Evolutionary conservation across 2,329 filamentous ascomycete genomes (phyloP).

Genomic region (Microcyclosporella mali): DNA sequence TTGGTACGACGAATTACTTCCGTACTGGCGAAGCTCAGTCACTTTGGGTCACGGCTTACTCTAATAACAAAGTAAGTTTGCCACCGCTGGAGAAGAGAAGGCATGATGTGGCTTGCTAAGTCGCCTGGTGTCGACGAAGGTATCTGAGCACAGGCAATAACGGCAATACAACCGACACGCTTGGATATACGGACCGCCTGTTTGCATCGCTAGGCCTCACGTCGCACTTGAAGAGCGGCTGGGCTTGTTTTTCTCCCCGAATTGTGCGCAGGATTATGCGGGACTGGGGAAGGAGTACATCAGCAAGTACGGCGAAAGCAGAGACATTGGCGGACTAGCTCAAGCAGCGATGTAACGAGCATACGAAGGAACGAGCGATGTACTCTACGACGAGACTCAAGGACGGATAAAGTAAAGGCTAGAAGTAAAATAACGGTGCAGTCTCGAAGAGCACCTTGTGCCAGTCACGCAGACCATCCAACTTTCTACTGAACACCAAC

Average conservation of each 20-base stretch:
- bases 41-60: conserved; percentile 24
- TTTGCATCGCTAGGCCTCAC: conserved; percentile 1
- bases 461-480: too few species aligned
- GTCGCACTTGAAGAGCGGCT: background rate
- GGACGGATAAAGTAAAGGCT: too few species aligned
- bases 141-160: conserved; percentile 6
- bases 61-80: conserved; percentile 15
- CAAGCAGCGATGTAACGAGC: too few species aligned
- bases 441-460: too few species aligned
- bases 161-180: conserved; percentile 11
- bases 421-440: too few species aligned
- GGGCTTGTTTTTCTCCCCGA: background rate
- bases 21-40: conserved; percentile 26
- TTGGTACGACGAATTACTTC: conserved; percentile 24
- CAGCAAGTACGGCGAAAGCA: background rate
- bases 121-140: conserved; percentile 8
- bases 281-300: background rate
- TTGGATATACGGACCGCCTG: conserved; percentile 10
- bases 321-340: too few species aligned
- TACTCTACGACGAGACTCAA: too few species aligned
- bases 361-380: too few species aligned
- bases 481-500: too few species aligned
- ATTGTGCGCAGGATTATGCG: background rate
- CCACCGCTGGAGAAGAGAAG: conserved; percentile 2
- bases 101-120: conserved; percentile 7